Percentiles rank a stretch among this genome's conserved stretches.
Evolutionary conservation across 345 rosid genomes (phyloP).

Genomic region (Syzygium aromaticum): DNA sequence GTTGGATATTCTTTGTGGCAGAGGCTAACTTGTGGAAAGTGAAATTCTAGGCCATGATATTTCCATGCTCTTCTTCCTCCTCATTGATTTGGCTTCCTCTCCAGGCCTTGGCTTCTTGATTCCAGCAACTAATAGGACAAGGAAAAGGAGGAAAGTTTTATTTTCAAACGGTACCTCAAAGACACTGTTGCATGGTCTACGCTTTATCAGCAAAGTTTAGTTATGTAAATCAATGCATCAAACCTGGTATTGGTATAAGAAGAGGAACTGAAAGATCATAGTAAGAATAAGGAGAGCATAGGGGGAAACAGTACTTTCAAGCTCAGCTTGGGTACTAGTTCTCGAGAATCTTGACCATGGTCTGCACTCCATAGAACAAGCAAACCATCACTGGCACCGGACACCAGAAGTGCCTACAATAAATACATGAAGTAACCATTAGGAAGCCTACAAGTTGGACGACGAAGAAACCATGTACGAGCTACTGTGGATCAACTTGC

Average conservation of each 20-base stretch:
- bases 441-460: background rate
- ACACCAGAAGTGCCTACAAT: constrained; percentile 88
- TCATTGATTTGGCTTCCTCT: too few relatives aligned
- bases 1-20: too few relatives aligned
- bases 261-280: background rate
- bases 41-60: too few relatives aligned
- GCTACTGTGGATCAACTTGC: background rate
- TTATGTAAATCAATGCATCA: background rate
- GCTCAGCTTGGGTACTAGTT: constrained; percentile 94
- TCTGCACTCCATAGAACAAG: constrained; percentile 97
- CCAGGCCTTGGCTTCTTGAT: too few relatives aligned
- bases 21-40: too few relatives aligned
- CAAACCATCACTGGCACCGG: constrained; percentile 94
- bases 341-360: constrained; percentile 87
- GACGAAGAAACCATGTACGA: background rate
- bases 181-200: background rate
- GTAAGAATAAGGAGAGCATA: background rate
- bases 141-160: background rate
- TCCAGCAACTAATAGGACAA: too few relatives aligned
- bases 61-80: too few relatives aligned
- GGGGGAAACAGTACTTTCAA: constrained; percentile 55
- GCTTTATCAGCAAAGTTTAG: background rate
- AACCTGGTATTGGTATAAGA: background rate
- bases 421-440: background rate
- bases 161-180: background rate